A percentile compares a stretch with the other conserved stretches of the same genome.
Conservation (phyloP, 1,284 basidiomycete species). For the Cutaneotrichosporon dermatis region DNA sequence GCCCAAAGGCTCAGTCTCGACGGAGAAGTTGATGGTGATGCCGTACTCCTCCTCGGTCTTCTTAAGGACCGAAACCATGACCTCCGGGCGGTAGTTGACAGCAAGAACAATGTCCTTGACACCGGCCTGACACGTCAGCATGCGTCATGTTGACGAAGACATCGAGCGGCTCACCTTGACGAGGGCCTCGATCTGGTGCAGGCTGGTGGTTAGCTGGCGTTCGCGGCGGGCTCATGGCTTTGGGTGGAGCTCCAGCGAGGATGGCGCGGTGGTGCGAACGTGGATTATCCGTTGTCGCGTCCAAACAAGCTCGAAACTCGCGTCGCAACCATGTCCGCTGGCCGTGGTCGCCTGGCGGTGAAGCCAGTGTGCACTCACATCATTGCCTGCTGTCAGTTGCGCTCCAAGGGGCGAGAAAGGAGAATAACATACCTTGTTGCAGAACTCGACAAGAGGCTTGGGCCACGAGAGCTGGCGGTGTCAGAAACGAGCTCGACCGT, state of each 20-base stretch:
- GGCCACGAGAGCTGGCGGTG: conserved; percentile 46
- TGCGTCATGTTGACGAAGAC: background rate
- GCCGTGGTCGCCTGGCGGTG: no score
- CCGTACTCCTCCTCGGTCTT: conserved; percentile 55
- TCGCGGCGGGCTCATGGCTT: no score
- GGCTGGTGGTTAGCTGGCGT: conserved; percentile 28
- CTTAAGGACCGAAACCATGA: conserved; percentile 55
- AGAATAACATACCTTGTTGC: conserved; percentile 48
- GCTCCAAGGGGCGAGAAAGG: no score
- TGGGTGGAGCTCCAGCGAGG: background rate
- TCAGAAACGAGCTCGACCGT: no score
- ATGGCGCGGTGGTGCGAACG: no score
- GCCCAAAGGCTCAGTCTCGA: conserved; percentile 56
- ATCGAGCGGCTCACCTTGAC: conserved; percentile 48
- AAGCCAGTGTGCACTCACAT: conserved; percentile 35
- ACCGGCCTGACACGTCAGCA: conserved; percentile 47
- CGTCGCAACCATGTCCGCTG: no score
- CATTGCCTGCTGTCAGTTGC: conserved; percentile 38
- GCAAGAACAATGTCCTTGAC: conserved; percentile 56
- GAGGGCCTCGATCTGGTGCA: conserved; percentile 55
- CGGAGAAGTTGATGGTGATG: conserved; percentile 55
- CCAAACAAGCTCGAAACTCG: no score
- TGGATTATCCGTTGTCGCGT: no score
- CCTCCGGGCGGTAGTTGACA: conserved; percentile 56
- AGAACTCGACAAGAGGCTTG: conserved; percentile 55